Base-by-base conservation (phyloP, 1,284 basidiomycete genomes). In the Athelia sp. region DNA sequence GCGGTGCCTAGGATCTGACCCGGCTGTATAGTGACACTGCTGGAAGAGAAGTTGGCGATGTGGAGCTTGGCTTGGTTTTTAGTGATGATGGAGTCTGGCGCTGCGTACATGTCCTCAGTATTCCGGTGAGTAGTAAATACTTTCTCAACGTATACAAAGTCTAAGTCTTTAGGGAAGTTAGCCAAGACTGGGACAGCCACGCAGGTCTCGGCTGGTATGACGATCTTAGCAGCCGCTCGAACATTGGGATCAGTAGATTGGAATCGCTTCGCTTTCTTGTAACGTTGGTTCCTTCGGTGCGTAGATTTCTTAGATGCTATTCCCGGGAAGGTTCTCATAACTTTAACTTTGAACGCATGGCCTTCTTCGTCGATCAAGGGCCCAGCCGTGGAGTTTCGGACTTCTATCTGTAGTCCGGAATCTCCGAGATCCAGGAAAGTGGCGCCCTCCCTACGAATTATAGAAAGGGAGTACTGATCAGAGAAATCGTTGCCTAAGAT, bases 401-500 rank as follows among this genome's bases (percentile, higher is more conserved):
- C 53, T 19, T 35, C 1, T 0, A 55, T 23, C 38, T 31, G 15
- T 10, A 60, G 10, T 32, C 56, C 54, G 2, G 60, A 49, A 14
- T 54, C 48, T 44, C 62, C 63, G 34, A 70, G 63, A 14, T 45
- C 19, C 0, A 69, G 38, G 15, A 42, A 49, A 1, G 60, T 63
- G 1, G 52, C 26, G 10, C 50, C 53, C 21, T 55, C 56, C 8
- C 56, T 26, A 35, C 62, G 43, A 1, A 63, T 22, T 1, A 66
- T 51, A 21, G 62, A 68, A 19, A 67, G 54, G 8, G 50, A 56
- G 47, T 64, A 67, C 31, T 65, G 58, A 49, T 57, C 61, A 17
- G 53, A 50, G 43, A 66, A 48, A 18, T 48, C 46, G n/a, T 48
- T 32, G 10, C 46, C 46, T 3, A 48, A n/a, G 2, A 48, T 23